Conservation (phyloP, 75 land plant species). For the Gnetum montanum region DNA sequence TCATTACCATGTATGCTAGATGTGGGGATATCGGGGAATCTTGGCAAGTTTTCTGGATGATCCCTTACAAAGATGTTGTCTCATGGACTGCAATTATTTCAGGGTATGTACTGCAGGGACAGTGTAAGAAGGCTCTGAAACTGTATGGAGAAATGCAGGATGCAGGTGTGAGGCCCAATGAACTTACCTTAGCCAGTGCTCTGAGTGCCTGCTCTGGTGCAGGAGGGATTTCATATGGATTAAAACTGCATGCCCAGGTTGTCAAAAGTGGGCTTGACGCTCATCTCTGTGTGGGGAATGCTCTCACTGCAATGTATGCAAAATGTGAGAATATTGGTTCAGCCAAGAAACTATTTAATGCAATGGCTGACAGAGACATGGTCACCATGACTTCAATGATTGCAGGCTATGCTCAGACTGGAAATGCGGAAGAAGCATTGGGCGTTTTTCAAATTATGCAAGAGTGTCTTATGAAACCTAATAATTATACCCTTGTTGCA, state of each 20-base stretch:
- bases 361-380: slow-evolving; percentile 24
- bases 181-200: slow-evolving; percentile 23
- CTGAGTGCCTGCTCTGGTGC: slow-evolving; percentile 45
- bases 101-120: slow-evolving; percentile 3
- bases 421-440: slow-evolving; percentile 25
- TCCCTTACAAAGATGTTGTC: slow-evolving; percentile 6
- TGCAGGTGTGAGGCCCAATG: background rate
- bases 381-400: slow-evolving; percentile 65
- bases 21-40: slow-evolving; percentile 1
- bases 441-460: slow-evolving; percentile 54
- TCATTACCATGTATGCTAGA: slow-evolving; percentile 1
- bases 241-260: slow-evolving; percentile 32
- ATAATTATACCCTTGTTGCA: slow-evolving; percentile 47
- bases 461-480: slow-evolving; percentile 34
- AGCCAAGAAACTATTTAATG: slow-evolving; percentile 33
- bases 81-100: slow-evolving; percentile 9
- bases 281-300: slow-evolving; percentile 33
- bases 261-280: slow-evolving; percentile 28
- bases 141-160: slow-evolving; percentile 5
- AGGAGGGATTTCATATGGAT: slow-evolving; percentile 40
- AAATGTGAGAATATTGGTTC: slow-evolving; percentile 49
- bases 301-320: slow-evolving; percentile 57
- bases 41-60: background rate
- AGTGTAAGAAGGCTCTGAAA: slow-evolving; percentile 1
- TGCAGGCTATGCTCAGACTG: slow-evolving; percentile 46